These are phyloP conservation scores for Fusarium sp. DNA, from an alignment of 2,329 filamentous ascomycete genomes.

Conservation along the genomic window DNA sequence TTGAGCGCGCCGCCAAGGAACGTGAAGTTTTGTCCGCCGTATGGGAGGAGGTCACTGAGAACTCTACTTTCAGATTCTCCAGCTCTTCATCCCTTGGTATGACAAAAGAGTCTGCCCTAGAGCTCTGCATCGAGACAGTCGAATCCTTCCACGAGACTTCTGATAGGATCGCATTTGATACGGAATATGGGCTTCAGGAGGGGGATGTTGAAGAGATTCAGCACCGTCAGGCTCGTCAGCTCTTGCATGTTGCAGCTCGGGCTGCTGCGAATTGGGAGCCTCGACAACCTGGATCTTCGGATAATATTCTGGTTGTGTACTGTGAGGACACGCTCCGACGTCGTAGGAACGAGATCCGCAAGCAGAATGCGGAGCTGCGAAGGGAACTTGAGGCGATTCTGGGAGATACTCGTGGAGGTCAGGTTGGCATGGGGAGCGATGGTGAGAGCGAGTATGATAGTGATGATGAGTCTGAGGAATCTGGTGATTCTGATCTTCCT, in stretches of 20 bases:
- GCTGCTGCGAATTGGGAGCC: constrained; percentile 33
- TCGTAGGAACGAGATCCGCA: constrained; percentile 9
- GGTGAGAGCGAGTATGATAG: neutral
- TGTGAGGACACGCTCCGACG: constrained; percentile 24
- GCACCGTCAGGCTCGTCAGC: constrained; percentile 19
- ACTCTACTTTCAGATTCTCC: no score
- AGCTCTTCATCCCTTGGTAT: neutral
- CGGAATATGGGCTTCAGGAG: neutral
- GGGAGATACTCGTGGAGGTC: constrained; percentile 18
- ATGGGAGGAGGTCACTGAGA: neutral
- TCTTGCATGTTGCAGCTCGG: constrained; percentile 34
- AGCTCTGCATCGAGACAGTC: constrained; percentile 29
- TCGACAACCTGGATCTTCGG: neutral
- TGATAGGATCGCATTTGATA: constrained; percentile 4
- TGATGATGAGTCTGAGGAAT: neutral
- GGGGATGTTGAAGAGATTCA: neutral
- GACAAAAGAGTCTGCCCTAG: neutral
- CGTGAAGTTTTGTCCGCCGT: constrained; percentile 9
- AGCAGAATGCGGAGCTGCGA: constrained; percentile 11
- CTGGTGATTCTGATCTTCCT: neutral
- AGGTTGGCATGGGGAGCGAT: constrained; percentile 6
- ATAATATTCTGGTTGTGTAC: constrained; percentile 17
- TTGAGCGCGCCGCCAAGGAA: constrained; percentile 22
- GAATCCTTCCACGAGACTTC: constrained; percentile 11
- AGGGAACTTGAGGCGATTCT: constrained; percentile 17